A percentile compares a stretch with the other conserved stretches of the same genome.
Conservation (phyloP, 495 filamentous ascomycete genomes). For the Aspergillus sclerotioniger region DNA sequence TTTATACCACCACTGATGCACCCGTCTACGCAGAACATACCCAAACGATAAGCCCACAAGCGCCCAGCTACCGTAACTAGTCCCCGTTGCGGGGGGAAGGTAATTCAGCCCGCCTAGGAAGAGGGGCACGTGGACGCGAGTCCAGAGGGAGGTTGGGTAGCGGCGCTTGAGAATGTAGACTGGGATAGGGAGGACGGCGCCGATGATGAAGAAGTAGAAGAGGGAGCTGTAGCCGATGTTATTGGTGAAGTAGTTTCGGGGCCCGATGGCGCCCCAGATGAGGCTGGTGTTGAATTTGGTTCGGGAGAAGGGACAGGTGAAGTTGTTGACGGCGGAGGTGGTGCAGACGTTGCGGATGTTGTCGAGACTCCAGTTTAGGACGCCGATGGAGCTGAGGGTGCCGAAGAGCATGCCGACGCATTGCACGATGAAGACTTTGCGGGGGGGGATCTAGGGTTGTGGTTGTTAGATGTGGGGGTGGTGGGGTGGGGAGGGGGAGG, state of each 20-base stretch:
- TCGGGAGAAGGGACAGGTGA: constrained; percentile 79
- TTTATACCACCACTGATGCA: constrained; percentile 73
- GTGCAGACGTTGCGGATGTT: constrained; percentile 77
- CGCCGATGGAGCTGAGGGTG: constrained; percentile 64
- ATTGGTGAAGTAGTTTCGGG: constrained; percentile 55
- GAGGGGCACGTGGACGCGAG: constrained; percentile 26
- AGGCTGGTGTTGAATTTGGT: constrained; percentile 85
- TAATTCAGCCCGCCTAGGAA: constrained; percentile 32
- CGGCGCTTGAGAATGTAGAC: constrained; percentile 57
- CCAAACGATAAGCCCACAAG: constrained; percentile 73
- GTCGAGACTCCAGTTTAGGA: constrained; percentile 81
- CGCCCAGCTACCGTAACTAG: constrained; percentile 81
- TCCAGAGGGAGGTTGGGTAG: constrained; percentile 28
- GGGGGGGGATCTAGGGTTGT: constrained; percentile 72
- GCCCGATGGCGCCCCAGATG: constrained; percentile 86
- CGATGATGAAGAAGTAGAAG: constrained; percentile 73
- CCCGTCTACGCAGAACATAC: constrained; percentile 56
- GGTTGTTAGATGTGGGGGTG: too few species aligned
- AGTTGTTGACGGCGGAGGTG: constrained; percentile 69
- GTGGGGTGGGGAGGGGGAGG: too few species aligned
- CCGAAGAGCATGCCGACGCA: constrained; percentile 62
- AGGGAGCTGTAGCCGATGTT: constrained; percentile 51
- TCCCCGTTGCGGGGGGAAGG: constrained; percentile 55
- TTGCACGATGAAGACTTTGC: constrained; percentile 69
- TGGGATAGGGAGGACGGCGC: constrained; percentile 64